These are phyloP conservation scores for Ophiobolus disseminans DNA, from an alignment of 2,329 filamentous ascomycete genomes.

Conservation along the genomic window DNA sequence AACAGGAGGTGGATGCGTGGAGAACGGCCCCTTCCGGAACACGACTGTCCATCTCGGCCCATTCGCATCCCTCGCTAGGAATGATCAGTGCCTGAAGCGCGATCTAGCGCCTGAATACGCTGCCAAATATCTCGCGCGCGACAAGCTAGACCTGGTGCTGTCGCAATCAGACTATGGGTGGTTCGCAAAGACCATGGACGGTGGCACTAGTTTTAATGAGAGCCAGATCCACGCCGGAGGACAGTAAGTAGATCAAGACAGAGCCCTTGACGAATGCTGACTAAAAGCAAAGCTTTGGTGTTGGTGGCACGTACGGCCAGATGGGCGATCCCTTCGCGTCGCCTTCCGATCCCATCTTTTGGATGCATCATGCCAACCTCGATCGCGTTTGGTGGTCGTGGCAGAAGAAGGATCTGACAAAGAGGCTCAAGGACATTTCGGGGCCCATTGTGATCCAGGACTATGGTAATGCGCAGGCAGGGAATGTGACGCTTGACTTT, in stretches of 20 bases:
- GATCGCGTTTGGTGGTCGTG: constrained; percentile 58
- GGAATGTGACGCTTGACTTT: constrained; percentile 53
- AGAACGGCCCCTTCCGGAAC: constrained; percentile 55
- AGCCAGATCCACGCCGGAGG: constrained; percentile 11
- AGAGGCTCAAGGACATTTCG: constrained; percentile 45
- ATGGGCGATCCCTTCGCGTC: constrained; percentile 43
- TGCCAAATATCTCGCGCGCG: not conserved
- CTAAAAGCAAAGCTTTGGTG: constrained; percentile 5
- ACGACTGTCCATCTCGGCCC: constrained; percentile 5
- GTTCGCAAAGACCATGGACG: constrained; percentile 8
- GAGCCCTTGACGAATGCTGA: not conserved
- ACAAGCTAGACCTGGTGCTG: constrained; percentile 2
- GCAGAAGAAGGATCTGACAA: constrained; percentile 49
- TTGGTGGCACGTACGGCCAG: constrained; percentile 6
- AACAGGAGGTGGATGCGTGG: constrained; percentile 61
- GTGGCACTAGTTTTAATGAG: constrained; percentile 8
- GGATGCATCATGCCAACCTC: constrained; percentile 54
- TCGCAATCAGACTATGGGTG: constrained; percentile 13
- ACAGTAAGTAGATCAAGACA: constrained; percentile 3
- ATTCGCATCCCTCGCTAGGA: not conserved
- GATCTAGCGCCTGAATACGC: not conserved
- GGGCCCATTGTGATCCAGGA: constrained; percentile 50
- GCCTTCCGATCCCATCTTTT: constrained; percentile 54
- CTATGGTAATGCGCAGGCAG: constrained; percentile 42
- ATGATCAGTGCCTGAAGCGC: not conserved